Percentiles rank a stretch among this genome's conserved stretches.
These are phyloP conservation scores for Penicillium fimorum DNA, from an alignment of 495 filamentous ascomycete genomes.

Conservation along the genomic window DNA sequence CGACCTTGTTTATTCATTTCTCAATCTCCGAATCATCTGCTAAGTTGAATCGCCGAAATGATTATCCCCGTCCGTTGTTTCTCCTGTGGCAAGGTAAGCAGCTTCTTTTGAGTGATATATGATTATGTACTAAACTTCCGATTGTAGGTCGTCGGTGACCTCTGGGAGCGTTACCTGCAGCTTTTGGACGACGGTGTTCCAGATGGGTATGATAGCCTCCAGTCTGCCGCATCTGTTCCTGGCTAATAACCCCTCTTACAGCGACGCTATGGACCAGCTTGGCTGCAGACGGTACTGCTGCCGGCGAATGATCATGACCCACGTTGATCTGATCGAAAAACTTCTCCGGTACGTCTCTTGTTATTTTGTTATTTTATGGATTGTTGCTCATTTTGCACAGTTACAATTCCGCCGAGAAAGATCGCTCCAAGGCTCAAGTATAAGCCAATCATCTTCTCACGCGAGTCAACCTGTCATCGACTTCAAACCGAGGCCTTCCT, in stretches of 20 bases:
- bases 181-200: conserved; percentile 72
- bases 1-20: conserved; percentile 17
- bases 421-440: conserved; percentile 34
- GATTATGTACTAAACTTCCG: conserved; percentile 16
- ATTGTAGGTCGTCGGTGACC: conserved; percentile 83
- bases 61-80: conserved; percentile 99
- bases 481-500: neutral
- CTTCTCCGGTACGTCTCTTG: conserved; percentile 71
- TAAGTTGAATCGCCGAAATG: conserved; percentile 55
- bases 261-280: conserved; percentile 90
- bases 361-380: neutral
- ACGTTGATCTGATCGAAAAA: conserved; percentile 98
- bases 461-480: conserved; percentile 6
- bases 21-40: conserved; percentile 10
- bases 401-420: conserved; percentile 38
- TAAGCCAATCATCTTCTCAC: conserved; percentile 14
- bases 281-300: conserved; percentile 96
- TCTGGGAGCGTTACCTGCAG: conserved; percentile 90
- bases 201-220: conserved; percentile 62
- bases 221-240: neutral
- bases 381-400: conserved; percentile 18
- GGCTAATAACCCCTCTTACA: conserved; percentile 30
- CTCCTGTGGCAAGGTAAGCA: conserved; percentile 92
- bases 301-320: conserved; percentile 99
- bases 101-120: neutral